These are phyloP conservation scores for Phytophthora podocarpi DNA, from an alignment of 352 stramenopile genomes.

Conservation along the genomic window DNA sequence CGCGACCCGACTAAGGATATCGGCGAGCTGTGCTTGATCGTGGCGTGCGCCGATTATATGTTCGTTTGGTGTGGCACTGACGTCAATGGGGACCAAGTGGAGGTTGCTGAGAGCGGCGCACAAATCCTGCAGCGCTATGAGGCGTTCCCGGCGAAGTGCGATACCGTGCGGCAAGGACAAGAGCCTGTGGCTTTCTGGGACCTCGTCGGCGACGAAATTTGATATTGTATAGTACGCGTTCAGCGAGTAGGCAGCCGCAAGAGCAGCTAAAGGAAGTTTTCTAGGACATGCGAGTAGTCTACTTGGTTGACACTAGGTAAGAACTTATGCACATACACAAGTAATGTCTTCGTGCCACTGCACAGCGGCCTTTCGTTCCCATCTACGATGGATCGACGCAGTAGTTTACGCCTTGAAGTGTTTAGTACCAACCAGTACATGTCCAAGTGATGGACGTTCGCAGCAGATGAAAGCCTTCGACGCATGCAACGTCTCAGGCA, in stretches of 20 bases:
- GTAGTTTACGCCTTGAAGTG: slow-evolving; percentile 4
- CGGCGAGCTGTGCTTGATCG: slow-evolving; percentile 65
- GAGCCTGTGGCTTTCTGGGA: slow-evolving; percentile 77
- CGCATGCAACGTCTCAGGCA: too few species aligned
- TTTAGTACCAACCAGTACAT: too few species aligned
- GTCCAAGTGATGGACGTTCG: too few species aligned
- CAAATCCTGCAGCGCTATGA: slow-evolving; percentile 79
- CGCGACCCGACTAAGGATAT: slow-evolving; percentile 61
- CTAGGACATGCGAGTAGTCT: slow-evolving; percentile 6
- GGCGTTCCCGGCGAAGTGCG: slow-evolving; percentile 72
- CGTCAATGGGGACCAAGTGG: slow-evolving; percentile 52
- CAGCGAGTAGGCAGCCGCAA: not conserved
- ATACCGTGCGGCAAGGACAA: slow-evolving; percentile 71
- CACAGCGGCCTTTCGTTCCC: not conserved
- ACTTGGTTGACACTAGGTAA: slow-evolving; percentile 2
- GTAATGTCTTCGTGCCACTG: slow-evolving; percentile 2
- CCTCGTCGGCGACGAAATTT: slow-evolving; percentile 50
- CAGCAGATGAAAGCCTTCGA: not conserved
- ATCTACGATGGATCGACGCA: not conserved
- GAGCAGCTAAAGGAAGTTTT: not conserved
- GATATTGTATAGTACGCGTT: slow-evolving; percentile 31
- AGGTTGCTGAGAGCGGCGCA: slow-evolving; percentile 64
- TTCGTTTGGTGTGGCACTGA: slow-evolving; percentile 82
- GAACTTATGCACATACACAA: slow-evolving; percentile 25
- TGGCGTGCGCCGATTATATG: slow-evolving; percentile 76